Evolutionary conservation across 495 filamentous ascomycete genomes (phyloP).

Genomic region (Penicillium paxilli): DNA sequence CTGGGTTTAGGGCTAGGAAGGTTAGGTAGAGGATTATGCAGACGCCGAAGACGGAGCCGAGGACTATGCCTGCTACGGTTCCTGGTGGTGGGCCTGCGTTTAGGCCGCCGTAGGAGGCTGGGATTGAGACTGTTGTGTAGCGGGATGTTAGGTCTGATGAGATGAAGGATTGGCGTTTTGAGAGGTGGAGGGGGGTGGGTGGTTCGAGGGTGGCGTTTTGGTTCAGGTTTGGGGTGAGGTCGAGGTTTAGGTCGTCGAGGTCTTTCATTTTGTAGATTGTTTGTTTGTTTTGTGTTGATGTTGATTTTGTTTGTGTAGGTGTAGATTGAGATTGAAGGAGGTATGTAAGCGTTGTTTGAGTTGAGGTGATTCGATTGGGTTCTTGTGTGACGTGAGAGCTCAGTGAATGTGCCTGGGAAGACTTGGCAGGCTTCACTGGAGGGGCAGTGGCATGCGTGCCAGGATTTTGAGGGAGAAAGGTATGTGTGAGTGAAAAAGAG

Average conservation of each 20-base stretch:
- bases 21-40: slow-evolving; percentile 73
- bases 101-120: slow-evolving; percentile 65
- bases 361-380: too few species aligned
- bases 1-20: slow-evolving; percentile 63
- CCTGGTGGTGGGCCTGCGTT: slow-evolving; percentile 63
- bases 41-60: slow-evolving; percentile 83
- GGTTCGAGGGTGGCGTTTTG: not conserved
- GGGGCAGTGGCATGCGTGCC: too few species aligned
- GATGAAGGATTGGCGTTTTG: slow-evolving; percentile 1
- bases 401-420: too few species aligned
- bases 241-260: not conserved
- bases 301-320: too few species aligned
- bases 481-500: too few species aligned
- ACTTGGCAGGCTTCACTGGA: too few species aligned
- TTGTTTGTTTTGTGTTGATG: too few species aligned
- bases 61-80: slow-evolving; percentile 77
- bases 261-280: too few species aligned
- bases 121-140: slow-evolving; percentile 54
- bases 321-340: too few species aligned
- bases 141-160: slow-evolving; percentile 20
- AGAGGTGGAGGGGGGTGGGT: not conserved
- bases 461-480: too few species aligned
- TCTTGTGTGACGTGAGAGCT: too few species aligned
- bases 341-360: too few species aligned
- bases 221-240: slow-evolving; percentile 5